These are phyloP conservation scores for Funneliformis geosporum DNA, from an alignment of 192 early-diverging fungal genomes.

Conservation along the genomic window DNA sequence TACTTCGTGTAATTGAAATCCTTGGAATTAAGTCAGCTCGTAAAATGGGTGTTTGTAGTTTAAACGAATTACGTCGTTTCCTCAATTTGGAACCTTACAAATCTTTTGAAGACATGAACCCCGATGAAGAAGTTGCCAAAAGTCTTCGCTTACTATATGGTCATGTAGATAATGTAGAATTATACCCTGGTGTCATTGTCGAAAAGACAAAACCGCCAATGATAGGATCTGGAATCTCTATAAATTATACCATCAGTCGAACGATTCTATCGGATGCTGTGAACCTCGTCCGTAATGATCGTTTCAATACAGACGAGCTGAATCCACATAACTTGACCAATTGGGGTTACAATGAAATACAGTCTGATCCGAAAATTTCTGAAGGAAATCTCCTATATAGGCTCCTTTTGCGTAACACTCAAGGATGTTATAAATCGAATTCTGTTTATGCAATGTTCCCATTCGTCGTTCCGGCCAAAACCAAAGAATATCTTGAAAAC, in stretches of 20 bases:
- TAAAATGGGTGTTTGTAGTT: slow-evolving; percentile 46
- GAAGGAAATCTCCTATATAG: not conserved
- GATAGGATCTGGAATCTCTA: slow-evolving; percentile 33
- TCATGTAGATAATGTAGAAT: slow-evolving; percentile 44
- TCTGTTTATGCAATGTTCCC: not conserved
- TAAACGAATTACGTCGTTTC: slow-evolving; percentile 52
- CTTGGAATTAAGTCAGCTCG: slow-evolving; percentile 46
- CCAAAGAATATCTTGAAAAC: not conserved
- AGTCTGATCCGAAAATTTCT: not conserved
- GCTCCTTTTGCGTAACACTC: not conserved
- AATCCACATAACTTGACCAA: slow-evolving; percentile 46
- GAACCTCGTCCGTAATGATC: slow-evolving; percentile 53
- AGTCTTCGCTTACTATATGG: slow-evolving; percentile 47
- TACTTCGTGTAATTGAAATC: slow-evolving; percentile 45
- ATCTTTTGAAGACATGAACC: slow-evolving; percentile 42
- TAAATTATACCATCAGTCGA: slow-evolving; percentile 50
- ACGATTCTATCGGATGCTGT: slow-evolving; percentile 52
- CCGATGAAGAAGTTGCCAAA: slow-evolving; percentile 23
- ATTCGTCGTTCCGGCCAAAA: not conserved
- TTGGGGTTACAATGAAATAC: slow-evolving; percentile 45
- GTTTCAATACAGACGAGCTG: slow-evolving; percentile 47
- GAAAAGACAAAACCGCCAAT: slow-evolving; percentile 43
- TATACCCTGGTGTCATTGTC: slow-evolving; percentile 51
- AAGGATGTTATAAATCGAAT: not conserved
- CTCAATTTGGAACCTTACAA: slow-evolving; percentile 38